Evolutionary conservation across 2,329 filamentous ascomycete species (phyloP), one percentile per base, ranked within the genome.

Genomic region (Talaromyces albobiverticillius): DNA sequence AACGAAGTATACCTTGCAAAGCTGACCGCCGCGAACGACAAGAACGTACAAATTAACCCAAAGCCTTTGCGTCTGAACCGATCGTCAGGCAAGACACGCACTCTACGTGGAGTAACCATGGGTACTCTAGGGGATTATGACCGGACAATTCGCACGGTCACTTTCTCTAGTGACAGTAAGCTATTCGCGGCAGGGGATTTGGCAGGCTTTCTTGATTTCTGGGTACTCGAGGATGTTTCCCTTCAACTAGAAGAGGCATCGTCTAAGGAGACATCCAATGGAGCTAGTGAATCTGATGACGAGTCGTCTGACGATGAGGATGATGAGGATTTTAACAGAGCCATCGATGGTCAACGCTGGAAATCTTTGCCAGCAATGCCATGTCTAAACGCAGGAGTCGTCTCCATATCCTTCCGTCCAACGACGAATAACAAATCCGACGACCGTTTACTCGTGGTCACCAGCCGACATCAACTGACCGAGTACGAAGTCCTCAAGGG

Each of bases 191-290:
- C 86, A 26, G 86, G 87, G 46, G 93, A 96, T 68, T 73, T 96
- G 50, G 86, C 88, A 41, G 94, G 94, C 41, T 90, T 86, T 70
- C 79, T 97, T 29, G 92, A 97, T 66, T 90, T 87, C 16, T 99
- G 92, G 89, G 75, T 90, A 1, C 72, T 95, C 52, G 80, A 83
- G 64, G 81, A 81, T 34, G 70, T 81, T 57, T 76, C 81, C 74
- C 71, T 26, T 66, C 60, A 55, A 69, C 18, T 65, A 56, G 46
- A 67, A 23, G 51, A 64, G 64, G 61, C 55, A 54, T 38, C n/a
- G n/a, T n/a, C 57, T 62, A 52, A 43, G 29, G 46, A 25, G 76
- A 75, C n/a, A 18, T 9, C 53, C 8, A 55, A 55, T 43, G 53
- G 48, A 20, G 10, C 31, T 16, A 2, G 11, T 16, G 78, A 78